These are phyloP conservation scores for Colletotrichum abscissum DNA, from an alignment of 2,329 filamentous ascomycete species.

Conservation along the genomic window DNA sequence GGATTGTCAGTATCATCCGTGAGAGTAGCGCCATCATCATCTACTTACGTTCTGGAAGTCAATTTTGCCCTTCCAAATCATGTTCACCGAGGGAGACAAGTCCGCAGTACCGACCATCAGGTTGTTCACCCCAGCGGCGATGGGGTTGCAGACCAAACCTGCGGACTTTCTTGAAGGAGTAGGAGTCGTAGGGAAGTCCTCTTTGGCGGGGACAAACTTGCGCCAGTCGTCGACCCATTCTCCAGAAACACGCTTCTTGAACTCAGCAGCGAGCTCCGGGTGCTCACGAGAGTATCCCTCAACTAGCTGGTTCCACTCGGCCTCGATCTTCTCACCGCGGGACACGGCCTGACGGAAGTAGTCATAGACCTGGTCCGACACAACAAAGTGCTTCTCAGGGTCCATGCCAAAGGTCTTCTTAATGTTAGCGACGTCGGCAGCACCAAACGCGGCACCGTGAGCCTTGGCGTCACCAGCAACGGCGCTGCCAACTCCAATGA, in stretches of 20 bases:
- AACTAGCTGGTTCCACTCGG: constrained; percentile 58
- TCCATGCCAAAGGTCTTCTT: constrained; percentile 48
- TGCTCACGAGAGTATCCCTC: constrained; percentile 54
- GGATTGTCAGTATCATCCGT: not conserved
- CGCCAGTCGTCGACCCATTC: constrained; percentile 59
- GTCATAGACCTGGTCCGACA: constrained; percentile 57
- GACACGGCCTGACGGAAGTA: constrained; percentile 61
- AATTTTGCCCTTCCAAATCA: constrained; percentile 64
- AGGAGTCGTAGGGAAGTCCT: constrained; percentile 55
- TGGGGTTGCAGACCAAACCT: constrained; percentile 60
- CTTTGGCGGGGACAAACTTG: constrained; percentile 57
- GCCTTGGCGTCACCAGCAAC: constrained; percentile 63
- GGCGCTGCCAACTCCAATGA: constrained; percentile 65
- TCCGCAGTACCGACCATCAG: constrained; percentile 67
- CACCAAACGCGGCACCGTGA: constrained; percentile 68
- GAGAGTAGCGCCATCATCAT: too few species aligned
- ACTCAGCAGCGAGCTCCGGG: constrained; percentile 62
- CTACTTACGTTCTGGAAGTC: constrained; percentile 55
- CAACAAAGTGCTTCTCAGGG: constrained; percentile 48
- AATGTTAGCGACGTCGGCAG: constrained; percentile 59
- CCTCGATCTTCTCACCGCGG: constrained; percentile 56
- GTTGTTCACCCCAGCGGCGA: constrained; percentile 57
- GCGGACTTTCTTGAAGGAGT: constrained; percentile 63
- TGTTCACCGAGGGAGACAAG: constrained; percentile 63
- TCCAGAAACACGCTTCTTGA: constrained; percentile 59